Percentiles rank a stretch among this genome's conserved stretches.
phyloP scores from a whole-genome alignment of 345 rosid species.

The Syzygium grande region DNA sequence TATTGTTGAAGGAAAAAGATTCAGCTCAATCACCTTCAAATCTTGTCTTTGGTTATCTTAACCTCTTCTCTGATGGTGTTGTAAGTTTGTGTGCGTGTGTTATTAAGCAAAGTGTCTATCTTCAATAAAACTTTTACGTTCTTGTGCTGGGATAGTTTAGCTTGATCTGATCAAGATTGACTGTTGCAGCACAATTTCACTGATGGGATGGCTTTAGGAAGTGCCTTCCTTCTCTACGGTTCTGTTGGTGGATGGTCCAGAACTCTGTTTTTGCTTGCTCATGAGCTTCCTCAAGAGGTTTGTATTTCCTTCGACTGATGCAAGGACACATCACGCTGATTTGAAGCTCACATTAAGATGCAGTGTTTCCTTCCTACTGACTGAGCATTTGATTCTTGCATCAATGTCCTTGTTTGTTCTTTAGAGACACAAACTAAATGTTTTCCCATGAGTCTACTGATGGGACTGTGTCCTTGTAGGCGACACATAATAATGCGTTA shows the following conservation, averaged over 20 bases:
- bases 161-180: background rate
- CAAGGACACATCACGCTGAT: background rate
- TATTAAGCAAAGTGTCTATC: background rate
- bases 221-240: slow-evolving; percentile 95
- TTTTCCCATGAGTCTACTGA: background rate
- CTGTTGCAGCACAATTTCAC: slow-evolving; percentile 90
- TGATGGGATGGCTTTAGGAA: slow-evolving; percentile 97
- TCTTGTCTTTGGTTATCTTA: slow-evolving; percentile 94
- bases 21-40: slow-evolving; percentile 39
- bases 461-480: background rate
- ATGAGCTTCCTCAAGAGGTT: slow-evolving; percentile 99
- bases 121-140: background rate
- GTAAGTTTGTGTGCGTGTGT: slow-evolving; percentile 58
- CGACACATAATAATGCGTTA: background rate
- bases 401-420: background rate
- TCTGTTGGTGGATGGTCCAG: slow-evolving; percentile 99
- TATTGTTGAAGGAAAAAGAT: slow-evolving; percentile 25
- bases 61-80: slow-evolving; percentile 97
- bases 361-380: background rate
- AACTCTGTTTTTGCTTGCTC: slow-evolving; percentile 92
- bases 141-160: background rate
- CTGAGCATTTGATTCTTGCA: background rate
- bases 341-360: background rate
- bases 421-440: background rate
- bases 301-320: background rate